A percentile compares a stretch with the other conserved stretches of the same genome.
These are phyloP conservation scores for Euphorbia pulcherrima DNA, from an alignment of 345 rosid genomes.

Conservation along the genomic window DNA sequence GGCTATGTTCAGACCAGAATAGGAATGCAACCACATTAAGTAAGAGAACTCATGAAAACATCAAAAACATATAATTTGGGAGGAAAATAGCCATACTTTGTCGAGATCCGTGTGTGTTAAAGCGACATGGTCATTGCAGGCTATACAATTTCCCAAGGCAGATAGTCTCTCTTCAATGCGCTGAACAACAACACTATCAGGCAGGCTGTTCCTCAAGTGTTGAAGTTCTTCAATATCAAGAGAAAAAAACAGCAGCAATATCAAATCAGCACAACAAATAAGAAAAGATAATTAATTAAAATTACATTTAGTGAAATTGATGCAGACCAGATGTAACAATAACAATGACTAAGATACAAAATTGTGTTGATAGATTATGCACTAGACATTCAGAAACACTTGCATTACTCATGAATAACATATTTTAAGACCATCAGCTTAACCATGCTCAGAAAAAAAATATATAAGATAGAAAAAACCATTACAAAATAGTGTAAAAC, in stretches of 20 bases:
- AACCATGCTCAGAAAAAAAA: too few species aligned
- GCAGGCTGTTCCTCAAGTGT: slow-evolving; percentile 88
- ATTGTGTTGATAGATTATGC: too few species aligned
- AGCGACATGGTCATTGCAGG: slow-evolving; percentile 96
- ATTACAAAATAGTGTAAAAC: too few species aligned
- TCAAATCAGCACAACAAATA: neutral
- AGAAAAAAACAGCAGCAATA: neutral
- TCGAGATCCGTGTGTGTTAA: slow-evolving; percentile 91
- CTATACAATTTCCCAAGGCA: slow-evolving; percentile 91
- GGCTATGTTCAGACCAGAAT: neutral
- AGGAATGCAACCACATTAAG: neutral
- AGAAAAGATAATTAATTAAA: neutral
- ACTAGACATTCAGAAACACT: too few species aligned
- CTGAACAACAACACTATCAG: slow-evolving; percentile 86
- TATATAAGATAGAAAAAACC: too few species aligned
- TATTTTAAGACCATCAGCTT: too few species aligned
- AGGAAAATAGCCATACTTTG: slow-evolving; percentile 32
- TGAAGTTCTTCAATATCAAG: slow-evolving; percentile 62
- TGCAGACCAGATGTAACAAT: too few species aligned
- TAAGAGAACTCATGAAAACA: neutral
- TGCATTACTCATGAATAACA: too few species aligned
- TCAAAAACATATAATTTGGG: neutral
- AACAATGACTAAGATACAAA: too few species aligned
- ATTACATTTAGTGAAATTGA: too few species aligned
- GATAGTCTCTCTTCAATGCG: slow-evolving; percentile 87